Conservation (phyloP, 1,139 yeast genomes). For the Zhuliangozyma blackwelliae region DNA sequence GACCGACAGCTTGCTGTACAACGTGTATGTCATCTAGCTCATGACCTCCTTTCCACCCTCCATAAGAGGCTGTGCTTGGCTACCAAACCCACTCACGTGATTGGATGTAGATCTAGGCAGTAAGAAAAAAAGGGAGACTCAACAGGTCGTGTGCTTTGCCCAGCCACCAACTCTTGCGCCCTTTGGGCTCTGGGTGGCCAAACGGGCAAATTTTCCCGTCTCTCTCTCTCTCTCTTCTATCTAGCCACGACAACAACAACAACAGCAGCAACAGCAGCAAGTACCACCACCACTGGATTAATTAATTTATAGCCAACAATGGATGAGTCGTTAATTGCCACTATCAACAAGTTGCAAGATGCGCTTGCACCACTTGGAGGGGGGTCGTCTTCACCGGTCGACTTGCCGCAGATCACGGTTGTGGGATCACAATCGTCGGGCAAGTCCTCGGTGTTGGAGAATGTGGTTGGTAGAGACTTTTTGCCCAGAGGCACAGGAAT, state of each 20-base stretch:
- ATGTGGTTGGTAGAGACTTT: conserved; percentile 92
- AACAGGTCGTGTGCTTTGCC: too few species aligned
- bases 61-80: too few species aligned
- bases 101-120: too few species aligned
- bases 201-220: background rate
- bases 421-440: conserved; percentile 96
- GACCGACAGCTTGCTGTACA: conserved; percentile 24
- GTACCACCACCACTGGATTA: background rate
- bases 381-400: conserved; percentile 79
- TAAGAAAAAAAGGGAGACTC: too few species aligned
- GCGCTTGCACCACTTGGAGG: conserved; percentile 94
- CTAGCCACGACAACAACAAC: conserved; percentile 1
- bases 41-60: too few species aligned
- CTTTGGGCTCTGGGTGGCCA: background rate
- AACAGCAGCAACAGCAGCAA: background rate
- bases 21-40: conserved; percentile 38
- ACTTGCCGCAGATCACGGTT: conserved; percentile 93
- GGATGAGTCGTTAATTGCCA: conserved; percentile 88
- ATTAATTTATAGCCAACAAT: too few species aligned
- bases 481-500: conserved; percentile 95
- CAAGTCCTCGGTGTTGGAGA: conserved; percentile 88
- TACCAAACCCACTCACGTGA: too few species aligned
- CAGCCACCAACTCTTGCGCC: too few species aligned
- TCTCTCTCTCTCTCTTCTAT: background rate
- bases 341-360: conserved; percentile 89